Evolutionary conservation across 2,329 filamentous ascomycete genomes (phyloP).

Genomic region (Aspergillus sp.): DNA sequence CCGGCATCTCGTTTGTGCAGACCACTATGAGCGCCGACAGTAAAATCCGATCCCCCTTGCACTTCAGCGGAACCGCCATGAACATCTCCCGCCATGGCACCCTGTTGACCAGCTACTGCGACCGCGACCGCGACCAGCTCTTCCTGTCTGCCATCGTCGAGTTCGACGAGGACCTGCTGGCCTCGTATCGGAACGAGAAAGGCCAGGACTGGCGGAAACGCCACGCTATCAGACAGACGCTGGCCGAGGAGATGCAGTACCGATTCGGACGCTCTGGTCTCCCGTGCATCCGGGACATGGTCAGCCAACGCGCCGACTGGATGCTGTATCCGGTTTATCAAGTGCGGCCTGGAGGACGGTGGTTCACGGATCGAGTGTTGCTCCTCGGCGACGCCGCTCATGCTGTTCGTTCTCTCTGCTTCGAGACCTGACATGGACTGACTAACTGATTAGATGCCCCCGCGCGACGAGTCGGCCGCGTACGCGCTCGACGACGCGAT

Average conservation of each 20-base stretch:
- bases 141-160: slow-evolving; percentile 34
- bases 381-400: slow-evolving; percentile 41
- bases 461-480: slow-evolving; percentile 37
- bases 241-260: slow-evolving; percentile 26
- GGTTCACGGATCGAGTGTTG: slow-evolving; percentile 32
- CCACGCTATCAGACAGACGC: slow-evolving; percentile 22
- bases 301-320: slow-evolving; percentile 28
- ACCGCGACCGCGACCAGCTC: slow-evolving; percentile 25
- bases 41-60: slow-evolving; percentile 19
- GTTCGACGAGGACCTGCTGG: slow-evolving; percentile 21
- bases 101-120: slow-evolving; percentile 32
- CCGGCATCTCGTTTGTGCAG: slow-evolving; percentile 33
- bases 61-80: slow-evolving; percentile 32
- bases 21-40: slow-evolving; percentile 20
- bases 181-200: slow-evolving; percentile 14
- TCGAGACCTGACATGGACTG: slow-evolving; percentile 6
- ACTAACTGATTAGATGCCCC: slow-evolving; percentile 35
- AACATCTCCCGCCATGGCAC: slow-evolving; percentile 32
- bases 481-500: slow-evolving; percentile 39
- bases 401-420: slow-evolving; percentile 24
- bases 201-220: slow-evolving; percentile 27
- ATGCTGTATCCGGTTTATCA: slow-evolving; percentile 39
- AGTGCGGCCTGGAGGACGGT: slow-evolving; percentile 28
- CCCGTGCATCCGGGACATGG: slow-evolving; percentile 29
- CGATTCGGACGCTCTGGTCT: slow-evolving; percentile 29